Evolutionary conservation across 2,329 filamentous ascomycete genomes (phyloP).

Genomic region (Kalaharituber pfeilii): DNA sequence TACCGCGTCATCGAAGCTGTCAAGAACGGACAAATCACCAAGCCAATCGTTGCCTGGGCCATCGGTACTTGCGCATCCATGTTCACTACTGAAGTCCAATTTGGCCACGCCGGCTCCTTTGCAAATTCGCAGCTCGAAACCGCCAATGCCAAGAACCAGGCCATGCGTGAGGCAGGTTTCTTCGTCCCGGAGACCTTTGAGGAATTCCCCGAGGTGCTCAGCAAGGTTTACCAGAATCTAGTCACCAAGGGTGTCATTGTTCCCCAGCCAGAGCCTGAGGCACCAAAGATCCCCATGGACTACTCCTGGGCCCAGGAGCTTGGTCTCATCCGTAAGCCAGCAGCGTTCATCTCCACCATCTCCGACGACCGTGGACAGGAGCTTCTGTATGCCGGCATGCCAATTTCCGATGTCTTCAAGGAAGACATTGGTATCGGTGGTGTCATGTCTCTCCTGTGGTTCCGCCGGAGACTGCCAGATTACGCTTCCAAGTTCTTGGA

Average conservation of each 20-base stretch:
- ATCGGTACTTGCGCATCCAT: constrained; percentile 98
- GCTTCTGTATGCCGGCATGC: constrained; percentile 96
- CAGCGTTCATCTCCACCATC: constrained; percentile 98
- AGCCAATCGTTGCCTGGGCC: constrained; percentile 97
- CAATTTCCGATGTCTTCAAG: constrained; percentile 98
- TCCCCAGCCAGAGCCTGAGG: constrained; percentile 71
- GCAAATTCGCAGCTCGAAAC: constrained; percentile 99
- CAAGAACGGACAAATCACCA: constrained; percentile 84
- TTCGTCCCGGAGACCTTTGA: constrained; percentile 92
- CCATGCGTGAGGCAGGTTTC: constrained; percentile 89
- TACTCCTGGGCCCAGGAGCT: constrained; percentile 99
- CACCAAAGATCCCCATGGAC: constrained; percentile 98
- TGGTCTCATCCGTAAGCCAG: constrained; percentile 97
- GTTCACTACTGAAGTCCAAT: constrained; percentile 99
- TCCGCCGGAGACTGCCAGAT: constrained; percentile 87
- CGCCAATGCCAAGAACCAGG: constrained; percentile 88
- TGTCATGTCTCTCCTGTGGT: constrained; percentile 99
- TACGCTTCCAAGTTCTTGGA: constrained; percentile 98
- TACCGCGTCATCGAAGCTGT: constrained; percentile 99
- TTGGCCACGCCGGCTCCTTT: constrained; percentile 94
- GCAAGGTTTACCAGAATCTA: constrained; percentile 71
- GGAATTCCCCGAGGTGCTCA: constrained; percentile 65
- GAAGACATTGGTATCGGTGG: constrained; percentile 98
- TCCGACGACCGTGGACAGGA: constrained; percentile 99
- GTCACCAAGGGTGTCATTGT: constrained; percentile 71